A percentile compares a stretch with the other conserved stretches of the same genome.
These are phyloP conservation scores for Colletotrichum euphorbiae DNA, from an alignment of 2,329 filamentous ascomycete species.

Conservation along the genomic window DNA sequence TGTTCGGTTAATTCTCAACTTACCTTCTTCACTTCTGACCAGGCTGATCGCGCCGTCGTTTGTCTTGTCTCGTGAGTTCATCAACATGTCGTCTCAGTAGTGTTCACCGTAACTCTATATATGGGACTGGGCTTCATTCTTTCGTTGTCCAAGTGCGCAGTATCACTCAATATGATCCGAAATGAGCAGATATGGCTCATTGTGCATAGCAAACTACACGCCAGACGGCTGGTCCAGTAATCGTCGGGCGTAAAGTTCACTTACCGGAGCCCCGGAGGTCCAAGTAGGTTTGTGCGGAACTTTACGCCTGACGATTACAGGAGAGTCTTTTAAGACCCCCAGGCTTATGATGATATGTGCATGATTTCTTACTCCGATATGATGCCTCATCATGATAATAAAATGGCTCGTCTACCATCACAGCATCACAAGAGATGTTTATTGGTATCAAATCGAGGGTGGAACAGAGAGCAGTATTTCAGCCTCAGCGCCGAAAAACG, in stretches of 20 bases:
- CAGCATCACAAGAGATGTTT: background rate
- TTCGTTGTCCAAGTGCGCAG: no score
- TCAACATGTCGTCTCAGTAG: background rate
- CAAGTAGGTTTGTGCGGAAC: no score
- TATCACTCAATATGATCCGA: background rate
- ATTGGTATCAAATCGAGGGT: no score
- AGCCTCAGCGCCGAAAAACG: background rate
- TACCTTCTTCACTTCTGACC: background rate
- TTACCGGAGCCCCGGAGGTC: no score
- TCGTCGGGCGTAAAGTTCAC: no score
- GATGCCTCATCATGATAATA: background rate
- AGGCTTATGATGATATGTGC: no score
- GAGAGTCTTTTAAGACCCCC: no score
- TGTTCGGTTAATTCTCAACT: background rate
- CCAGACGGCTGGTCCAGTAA: no score
- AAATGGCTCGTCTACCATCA: background rate
- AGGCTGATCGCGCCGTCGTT: background rate
- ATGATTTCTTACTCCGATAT: background rate
- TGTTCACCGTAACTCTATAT: background rate
- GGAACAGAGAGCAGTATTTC: fast-evolving
- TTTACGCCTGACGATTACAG: no score
- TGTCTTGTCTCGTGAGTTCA: background rate
- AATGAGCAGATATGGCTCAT: slow-evolving; percentile 18
- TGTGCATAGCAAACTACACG: background rate
- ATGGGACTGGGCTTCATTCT: background rate